Percentiles rank a stretch among this genome's conserved stretches.
Conservation (phyloP, 2,329 filamentous ascomycete genomes). For the Huntiella moniliformis region DNA sequence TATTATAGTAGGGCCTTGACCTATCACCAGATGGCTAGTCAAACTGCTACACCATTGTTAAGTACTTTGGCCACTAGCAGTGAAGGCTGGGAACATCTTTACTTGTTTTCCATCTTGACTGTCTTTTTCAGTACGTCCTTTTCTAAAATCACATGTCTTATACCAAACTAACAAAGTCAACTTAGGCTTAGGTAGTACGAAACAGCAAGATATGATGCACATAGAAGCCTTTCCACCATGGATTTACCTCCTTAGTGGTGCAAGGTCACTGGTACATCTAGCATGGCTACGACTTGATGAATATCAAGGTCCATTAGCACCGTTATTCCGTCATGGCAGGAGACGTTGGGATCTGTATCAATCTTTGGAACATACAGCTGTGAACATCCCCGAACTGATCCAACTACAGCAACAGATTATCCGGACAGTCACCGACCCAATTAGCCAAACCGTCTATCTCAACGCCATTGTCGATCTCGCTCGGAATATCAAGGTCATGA, state of each 20-base stretch:
- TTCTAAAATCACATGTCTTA: background rate
- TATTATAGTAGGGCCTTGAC: constrained; percentile 12
- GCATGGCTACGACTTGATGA: constrained; percentile 10
- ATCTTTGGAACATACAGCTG: constrained; percentile 4
- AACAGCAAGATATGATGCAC: constrained; percentile 17
- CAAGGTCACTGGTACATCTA: constrained; percentile 15
- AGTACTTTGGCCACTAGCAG: constrained; percentile 11
- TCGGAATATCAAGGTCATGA: constrained; percentile 8
- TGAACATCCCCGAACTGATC: constrained; percentile 4
- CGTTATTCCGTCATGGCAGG: constrained; percentile 15
- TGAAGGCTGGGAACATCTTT: constrained; percentile 15
- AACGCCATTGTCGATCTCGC: constrained; percentile 4
- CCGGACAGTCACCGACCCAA: constrained; percentile 3
- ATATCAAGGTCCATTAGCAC: constrained; percentile 14
- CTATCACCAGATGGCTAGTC: constrained; percentile 18
- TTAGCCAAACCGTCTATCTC: constrained; percentile 4
- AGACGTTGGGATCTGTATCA: constrained; percentile 14
- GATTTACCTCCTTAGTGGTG: constrained; percentile 18
- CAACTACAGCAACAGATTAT: constrained; percentile 9
- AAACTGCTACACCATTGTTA: constrained; percentile 16
- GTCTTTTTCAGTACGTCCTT: constrained; percentile 17
- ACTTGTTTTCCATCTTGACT: constrained; percentile 18
- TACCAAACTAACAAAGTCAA: background rate
- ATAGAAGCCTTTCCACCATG: constrained; percentile 18
- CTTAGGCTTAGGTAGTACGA: constrained; percentile 16